Conservation (phyloP, 495 filamentous ascomycete genomes). For the Ramalina intermedia region DNA sequence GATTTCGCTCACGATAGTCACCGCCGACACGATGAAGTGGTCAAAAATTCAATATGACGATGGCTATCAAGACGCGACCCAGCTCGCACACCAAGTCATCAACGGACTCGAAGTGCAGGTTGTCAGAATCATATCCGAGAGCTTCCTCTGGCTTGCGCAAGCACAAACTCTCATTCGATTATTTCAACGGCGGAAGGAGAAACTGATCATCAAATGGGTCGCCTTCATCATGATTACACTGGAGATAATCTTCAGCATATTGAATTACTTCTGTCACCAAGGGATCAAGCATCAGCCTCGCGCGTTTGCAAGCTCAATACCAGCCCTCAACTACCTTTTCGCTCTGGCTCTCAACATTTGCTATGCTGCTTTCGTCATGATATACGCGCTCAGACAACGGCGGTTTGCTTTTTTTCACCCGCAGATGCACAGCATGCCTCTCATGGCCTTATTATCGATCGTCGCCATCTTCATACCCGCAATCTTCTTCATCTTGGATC, state of each 20-base stretch:
- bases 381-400: slow-evolving; percentile 85
- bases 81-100: slow-evolving; percentile 58
- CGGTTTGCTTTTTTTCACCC: slow-evolving; percentile 87
- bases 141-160: slow-evolving; percentile 93
- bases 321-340: slow-evolving; percentile 86
- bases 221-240: slow-evolving; percentile 85
- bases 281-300: slow-evolving; percentile 46
- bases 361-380: slow-evolving; percentile 92
- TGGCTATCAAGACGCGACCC: slow-evolving; percentile 58
- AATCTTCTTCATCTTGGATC: slow-evolving; percentile 91
- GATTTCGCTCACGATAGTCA: slow-evolving; percentile 83
- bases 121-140: slow-evolving; percentile 81
- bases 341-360: slow-evolving; percentile 76
- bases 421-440: slow-evolving; percentile 79
- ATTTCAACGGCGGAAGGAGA: slow-evolving; percentile 92
- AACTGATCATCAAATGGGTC: slow-evolving; percentile 96
- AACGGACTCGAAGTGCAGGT: slow-evolving; percentile 72
- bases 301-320: slow-evolving; percentile 74
- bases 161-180: slow-evolving; percentile 90
- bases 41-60: slow-evolving; percentile 63
- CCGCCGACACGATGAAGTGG: slow-evolving; percentile 71
- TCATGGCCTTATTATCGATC: slow-evolving; percentile 71
- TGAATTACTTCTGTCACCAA: slow-evolving; percentile 68
- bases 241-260: slow-evolving; percentile 73
- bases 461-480: slow-evolving; percentile 74